These are phyloP conservation scores for Podospora pseudocomata DNA, from an alignment of 495 filamentous ascomycete species.

Conservation along the genomic window DNA sequence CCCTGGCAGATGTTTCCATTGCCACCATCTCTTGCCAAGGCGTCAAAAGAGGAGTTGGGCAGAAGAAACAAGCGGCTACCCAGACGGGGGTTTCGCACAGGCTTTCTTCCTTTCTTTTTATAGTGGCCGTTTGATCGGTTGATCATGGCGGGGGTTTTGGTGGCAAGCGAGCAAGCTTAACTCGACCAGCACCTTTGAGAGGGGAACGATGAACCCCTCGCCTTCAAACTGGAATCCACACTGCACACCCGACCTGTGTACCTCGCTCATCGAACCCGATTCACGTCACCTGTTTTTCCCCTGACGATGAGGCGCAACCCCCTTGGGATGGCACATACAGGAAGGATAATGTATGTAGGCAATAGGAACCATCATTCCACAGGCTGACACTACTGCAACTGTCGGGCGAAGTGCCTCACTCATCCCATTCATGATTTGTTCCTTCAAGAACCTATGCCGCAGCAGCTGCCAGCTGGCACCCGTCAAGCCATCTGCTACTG, in stretches of 20 bases:
- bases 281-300: not conserved
- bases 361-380: not conserved
- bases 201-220: not conserved
- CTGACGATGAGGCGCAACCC: not conserved
- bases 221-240: not conserved
- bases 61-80: not conserved
- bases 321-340: not conserved
- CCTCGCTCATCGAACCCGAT: too few species aligned
- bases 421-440: too few species aligned
- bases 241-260: too few species aligned
- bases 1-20: not conserved
- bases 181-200: not conserved
- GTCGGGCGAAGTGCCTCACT: not conserved
- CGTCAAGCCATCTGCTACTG: too few species aligned
- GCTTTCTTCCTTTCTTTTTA: slow-evolving; percentile 3
- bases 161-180: not conserved
- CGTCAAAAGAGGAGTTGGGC: slow-evolving; percentile 6
- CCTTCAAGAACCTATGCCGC: not conserved
- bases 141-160: too few species aligned
- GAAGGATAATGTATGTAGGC: not conserved
- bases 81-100: not conserved
- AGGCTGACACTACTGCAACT: not conserved
- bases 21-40: not conserved
- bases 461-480: not conserved
- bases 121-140: not conserved